A percentile compares a stretch with the other conserved stretches of the same genome.
These are phyloP conservation scores for Boletus sp. DNA, from an alignment of 768 basidiomycete species.

Conservation along the genomic window DNA sequence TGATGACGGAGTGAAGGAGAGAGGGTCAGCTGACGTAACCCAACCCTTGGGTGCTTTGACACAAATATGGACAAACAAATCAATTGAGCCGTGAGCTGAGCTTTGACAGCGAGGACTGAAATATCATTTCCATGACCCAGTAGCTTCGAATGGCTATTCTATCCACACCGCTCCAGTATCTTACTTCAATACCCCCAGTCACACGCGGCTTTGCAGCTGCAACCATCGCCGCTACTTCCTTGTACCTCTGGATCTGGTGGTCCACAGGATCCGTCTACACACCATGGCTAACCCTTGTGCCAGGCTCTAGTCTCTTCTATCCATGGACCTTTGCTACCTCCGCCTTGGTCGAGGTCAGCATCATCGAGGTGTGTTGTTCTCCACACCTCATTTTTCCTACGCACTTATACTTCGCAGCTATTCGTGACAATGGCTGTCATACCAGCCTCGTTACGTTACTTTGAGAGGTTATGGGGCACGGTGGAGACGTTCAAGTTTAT, in stretches of 20 bases:
- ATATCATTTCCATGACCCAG: constrained; percentile 10
- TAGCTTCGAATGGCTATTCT: constrained; percentile 63
- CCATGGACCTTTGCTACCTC: constrained; percentile 96
- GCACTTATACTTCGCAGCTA: constrained; percentile 49
- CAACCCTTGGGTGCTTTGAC: constrained; percentile 4
- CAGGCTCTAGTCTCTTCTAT: constrained; percentile 75
- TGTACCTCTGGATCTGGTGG: constrained; percentile 68
- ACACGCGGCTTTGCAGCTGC: constrained; percentile 69
- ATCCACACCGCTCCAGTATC: constrained; percentile 63
- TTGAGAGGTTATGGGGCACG: constrained; percentile 94
- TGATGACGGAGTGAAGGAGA: constrained; percentile 16
- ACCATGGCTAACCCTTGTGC: constrained; percentile 76
- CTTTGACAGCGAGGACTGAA: background rate
- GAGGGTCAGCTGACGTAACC: constrained; percentile 31
- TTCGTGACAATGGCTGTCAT: constrained; percentile 71
- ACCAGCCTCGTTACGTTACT: constrained; percentile 80
- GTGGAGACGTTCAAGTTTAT: constrained; percentile 85
- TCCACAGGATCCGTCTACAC: constrained; percentile 39
- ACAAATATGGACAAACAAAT: constrained; percentile 27
- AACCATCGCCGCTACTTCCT: constrained; percentile 53
- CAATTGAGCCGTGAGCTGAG: background rate
- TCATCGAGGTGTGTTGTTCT: constrained; percentile 68
- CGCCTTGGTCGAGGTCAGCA: constrained; percentile 77
- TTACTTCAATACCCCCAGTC: constrained; percentile 72
- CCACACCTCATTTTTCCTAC: background rate